Evolutionary conservation across 441 rosid genomes (phyloP).

Genomic region (Bruguiera hainesii): DNA sequence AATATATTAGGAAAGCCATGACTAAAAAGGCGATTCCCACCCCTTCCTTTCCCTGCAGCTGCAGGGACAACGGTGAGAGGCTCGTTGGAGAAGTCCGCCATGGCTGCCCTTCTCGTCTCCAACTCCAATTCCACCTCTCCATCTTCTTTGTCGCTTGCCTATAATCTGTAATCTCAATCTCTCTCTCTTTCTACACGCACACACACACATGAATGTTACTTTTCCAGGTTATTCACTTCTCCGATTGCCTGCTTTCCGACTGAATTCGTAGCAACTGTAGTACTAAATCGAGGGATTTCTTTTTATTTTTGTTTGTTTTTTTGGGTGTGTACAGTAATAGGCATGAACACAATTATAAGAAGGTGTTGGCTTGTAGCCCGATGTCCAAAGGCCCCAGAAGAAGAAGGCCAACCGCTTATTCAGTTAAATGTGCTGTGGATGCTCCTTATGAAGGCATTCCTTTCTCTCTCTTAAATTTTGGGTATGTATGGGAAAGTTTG

Average conservation of each 20-base stretch:
- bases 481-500: neutral
- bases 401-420: neutral
- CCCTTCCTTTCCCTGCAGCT: no score
- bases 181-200: neutral
- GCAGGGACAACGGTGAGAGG: no score
- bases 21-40: no score
- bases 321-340: neutral
- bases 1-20: no score
- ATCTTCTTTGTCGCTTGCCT: neutral
- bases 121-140: neutral
- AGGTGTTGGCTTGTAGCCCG: neutral
- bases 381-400: neutral
- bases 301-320: neutral
- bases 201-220: neutral
- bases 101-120: neutral
- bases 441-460: neutral
- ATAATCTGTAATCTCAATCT: neutral
- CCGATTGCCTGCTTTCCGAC: no score
- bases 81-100: no score
- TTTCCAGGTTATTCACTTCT: neutral
- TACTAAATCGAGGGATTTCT: neutral
- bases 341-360: neutral
- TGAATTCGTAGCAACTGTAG: neutral
- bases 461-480: neutral
- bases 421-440: neutral